phyloP scores from a whole-genome alignment of 345 rosid species.

The Geranium rotundifolium region DNA sequence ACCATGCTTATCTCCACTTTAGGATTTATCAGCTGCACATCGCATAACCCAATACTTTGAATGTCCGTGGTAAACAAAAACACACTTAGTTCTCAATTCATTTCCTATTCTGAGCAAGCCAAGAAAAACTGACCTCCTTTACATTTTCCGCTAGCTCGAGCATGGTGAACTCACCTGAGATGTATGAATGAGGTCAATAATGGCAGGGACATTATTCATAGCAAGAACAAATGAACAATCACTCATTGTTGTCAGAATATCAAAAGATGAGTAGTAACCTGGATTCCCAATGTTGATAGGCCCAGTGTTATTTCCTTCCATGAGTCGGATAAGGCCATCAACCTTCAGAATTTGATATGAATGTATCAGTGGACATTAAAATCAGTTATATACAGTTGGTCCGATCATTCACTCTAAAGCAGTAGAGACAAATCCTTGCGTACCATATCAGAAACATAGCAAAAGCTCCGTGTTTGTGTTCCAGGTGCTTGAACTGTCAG shows the following conservation, averaged over 20 bases:
- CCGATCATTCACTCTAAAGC: too few species aligned
- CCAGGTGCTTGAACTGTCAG: conserved; percentile 84
- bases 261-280: too few species aligned
- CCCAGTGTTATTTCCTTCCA: conserved; percentile 84
- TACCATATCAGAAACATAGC: conserved; percentile 93
- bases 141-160: conserved; percentile 29
- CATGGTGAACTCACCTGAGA: conserved; percentile 55
- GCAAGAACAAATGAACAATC: background rate
- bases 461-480: conserved; percentile 87
- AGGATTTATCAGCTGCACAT: conserved; percentile 61
- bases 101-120: background rate
- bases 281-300: conserved; percentile 89
- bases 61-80: background rate
- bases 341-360: conserved; percentile 28
- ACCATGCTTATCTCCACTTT: conserved; percentile 49
- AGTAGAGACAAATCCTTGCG: background rate
- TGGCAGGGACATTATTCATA: background rate
- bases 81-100: background rate
- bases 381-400: too few species aligned
- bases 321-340: conserved; percentile 76
- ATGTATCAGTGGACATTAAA: background rate
- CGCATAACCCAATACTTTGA: background rate
- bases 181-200: background rate
- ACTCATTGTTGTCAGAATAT: too few species aligned
- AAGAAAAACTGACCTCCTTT: conserved; percentile 48